These are phyloP conservation scores for Hanseniaspora vineae DNA, from an alignment of 805 yeast genomes.

Conservation along the genomic window DNA sequence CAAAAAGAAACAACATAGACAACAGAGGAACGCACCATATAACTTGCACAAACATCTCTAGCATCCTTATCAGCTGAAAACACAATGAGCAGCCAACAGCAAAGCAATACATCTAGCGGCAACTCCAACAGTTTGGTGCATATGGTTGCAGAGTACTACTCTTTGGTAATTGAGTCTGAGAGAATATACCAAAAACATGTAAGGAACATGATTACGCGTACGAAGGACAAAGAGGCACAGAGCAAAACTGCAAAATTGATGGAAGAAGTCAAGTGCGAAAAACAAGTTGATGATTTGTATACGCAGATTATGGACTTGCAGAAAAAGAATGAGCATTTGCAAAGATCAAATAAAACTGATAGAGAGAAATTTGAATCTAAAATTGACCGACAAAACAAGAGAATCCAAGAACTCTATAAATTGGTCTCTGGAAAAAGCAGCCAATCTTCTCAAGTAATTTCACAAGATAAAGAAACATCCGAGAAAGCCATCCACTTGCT, in stretches of 20 bases:
- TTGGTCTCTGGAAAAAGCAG: not conserved
- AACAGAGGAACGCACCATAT: too few relatives aligned
- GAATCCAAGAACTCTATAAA: not conserved
- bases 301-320: conserved; percentile 20
- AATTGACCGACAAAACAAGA: not conserved
- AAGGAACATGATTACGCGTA: not conserved
- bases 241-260: not conserved
- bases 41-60: too few relatives aligned
- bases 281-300: conserved; percentile 23
- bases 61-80: too few relatives aligned
- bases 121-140: conserved; percentile 10
- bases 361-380: conserved; percentile 25
- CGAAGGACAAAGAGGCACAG: conserved; percentile 4
- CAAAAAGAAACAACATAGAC: too few relatives aligned
- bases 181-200: conserved; percentile 11
- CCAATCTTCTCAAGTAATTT: not conserved
- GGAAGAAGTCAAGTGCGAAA: conserved; percentile 22
- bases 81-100: not conserved
- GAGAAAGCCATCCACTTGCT: conserved; percentile 3
- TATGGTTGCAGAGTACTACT: conserved; percentile 17
- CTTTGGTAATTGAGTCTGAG: conserved; percentile 18
- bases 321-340: conserved; percentile 20
- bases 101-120: not conserved
- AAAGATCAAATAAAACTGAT: conserved; percentile 22
- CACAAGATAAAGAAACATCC: not conserved